Base-by-base conservation (phyloP, 2,329 filamentous ascomycete genomes). In the Malbranchea cinnamomea region DNA sequence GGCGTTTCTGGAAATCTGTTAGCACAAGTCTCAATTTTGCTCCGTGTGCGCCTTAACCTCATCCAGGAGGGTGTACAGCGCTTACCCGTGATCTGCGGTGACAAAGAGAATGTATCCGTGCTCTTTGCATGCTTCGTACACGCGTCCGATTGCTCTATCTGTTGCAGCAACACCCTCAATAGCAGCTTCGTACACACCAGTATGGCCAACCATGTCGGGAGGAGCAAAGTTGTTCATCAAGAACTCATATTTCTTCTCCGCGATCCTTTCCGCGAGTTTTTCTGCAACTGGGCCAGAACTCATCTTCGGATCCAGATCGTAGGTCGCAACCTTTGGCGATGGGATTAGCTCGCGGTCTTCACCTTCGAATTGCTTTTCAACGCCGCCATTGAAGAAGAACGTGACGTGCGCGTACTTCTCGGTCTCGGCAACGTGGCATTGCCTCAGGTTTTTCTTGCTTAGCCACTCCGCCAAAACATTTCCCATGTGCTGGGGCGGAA, bases 141-240 rank as follows among this genome's bases (percentile, higher is more conserved):
- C 85, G 54, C 77, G 73, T 47, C 83, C 84, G 47, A 98, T 98
- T 32, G 81, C 87, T 64, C 79, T 81, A 58, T 98, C 89, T 8
- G 89, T 98, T 42, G 87, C 76, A 43, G 75, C 67, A 44, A 78
- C 78, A 46, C 76, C 89, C 49, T 89, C 53, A 39, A 98, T 76
- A 34, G 89, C 89, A 17, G 89, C 87, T 47, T 95, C 78, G 61
- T 95, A 95, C 37, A 93, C 84, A 52, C 89, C 89, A 7, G 89
- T 98, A 65, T 98, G 89, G 44, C 89, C 89, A 41, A 98, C 89
- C 89, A 98, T 98, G 63, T 98, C 89, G 11, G 89, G 89, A 23
- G 89, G 89, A 23, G 89, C 89, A 60, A 98, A 95, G 74, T 98
- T 98, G 75, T 95, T 94, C 89, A 98, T 98, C 57, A 98, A 68